These are phyloP conservation scores for Plasmopara muralis DNA, from an alignment of 352 stramenopile species.

Conservation along the genomic window DNA sequence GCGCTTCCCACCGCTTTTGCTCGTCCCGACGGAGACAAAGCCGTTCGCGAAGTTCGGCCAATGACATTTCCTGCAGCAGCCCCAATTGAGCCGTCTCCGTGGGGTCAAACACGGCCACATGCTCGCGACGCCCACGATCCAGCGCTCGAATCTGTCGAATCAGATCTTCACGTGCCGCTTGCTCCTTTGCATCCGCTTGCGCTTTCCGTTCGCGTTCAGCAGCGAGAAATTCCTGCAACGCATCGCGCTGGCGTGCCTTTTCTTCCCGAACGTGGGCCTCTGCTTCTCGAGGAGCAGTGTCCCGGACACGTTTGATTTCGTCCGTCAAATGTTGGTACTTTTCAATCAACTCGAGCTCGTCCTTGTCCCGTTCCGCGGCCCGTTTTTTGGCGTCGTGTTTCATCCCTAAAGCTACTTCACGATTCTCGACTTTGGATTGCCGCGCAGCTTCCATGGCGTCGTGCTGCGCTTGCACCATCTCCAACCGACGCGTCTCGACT, in stretches of 20 bases:
- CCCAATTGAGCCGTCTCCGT: constrained; percentile 82
- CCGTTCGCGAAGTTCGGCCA: constrained; percentile 78
- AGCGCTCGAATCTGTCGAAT: constrained; percentile 84
- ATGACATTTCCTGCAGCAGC: constrained; percentile 89
- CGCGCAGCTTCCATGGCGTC: constrained; percentile 70
- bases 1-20: constrained; percentile 61
- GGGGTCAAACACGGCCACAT: constrained; percentile 87
- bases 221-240: constrained; percentile 54
- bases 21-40: constrained; percentile 73
- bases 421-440: constrained; percentile 67
- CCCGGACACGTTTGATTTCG: constrained; percentile 71
- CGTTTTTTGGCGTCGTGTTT: constrained; percentile 67
- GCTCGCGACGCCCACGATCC: constrained; percentile 67
- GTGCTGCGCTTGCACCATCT: constrained; percentile 79
- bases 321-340: constrained; percentile 46
- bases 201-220: constrained; percentile 57
- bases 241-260: constrained; percentile 53
- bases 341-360: constrained; percentile 47
- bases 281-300: constrained; percentile 74
- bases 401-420: constrained; percentile 70
- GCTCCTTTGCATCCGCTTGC: constrained; percentile 52
- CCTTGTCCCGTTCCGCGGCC: constrained; percentile 50
- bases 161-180: constrained; percentile 69
- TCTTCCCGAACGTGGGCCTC: constrained; percentile 53
- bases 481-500: constrained; percentile 69